Evolutionary conservation across 192 early-diverging fungal species (phyloP), one percentile per base, ranked within the genome.

Genomic region (Podila clonocystis): DNA sequence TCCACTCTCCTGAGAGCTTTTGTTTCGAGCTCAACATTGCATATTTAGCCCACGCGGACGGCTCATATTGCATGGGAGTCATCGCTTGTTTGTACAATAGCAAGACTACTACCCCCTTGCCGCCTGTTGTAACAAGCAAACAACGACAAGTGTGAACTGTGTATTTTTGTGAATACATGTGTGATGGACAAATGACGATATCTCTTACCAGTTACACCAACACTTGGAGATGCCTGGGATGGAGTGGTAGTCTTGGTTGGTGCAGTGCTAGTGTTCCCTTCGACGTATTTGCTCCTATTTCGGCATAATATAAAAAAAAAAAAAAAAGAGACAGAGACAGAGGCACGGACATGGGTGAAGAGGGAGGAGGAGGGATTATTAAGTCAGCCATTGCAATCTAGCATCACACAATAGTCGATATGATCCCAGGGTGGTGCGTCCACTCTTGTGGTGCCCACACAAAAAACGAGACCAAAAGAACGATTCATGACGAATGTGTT

Each of bases 221-320:
- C 50, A 26, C 41, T 20, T 24, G 24, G 38, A 41, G 48, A n/a
- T 59, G 29, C 45, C 8, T 52, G n/a, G 9, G 68, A 49, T 50
- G 26, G 50, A 29, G 20, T 58, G 2, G 68, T 22, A 11, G 49
- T 49, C 41, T 77, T 76, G 17, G 58, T n/a, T 50, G 50, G 57
- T 22, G 50, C 49, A 52, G 58, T 33, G 11, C 22, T 68, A 34
- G 65, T 62, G 31, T 62, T 68, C 11, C 49, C 65, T 26, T 73
- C 77, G 22, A 80, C 61, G 36, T 80, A 80, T 67, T 80, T 80
- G 70, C 77, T 73, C 70, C 77, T 80, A 64, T 61, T 63, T 12
- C 41, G 4, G n/a, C n/a, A n/a, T n/a, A n/a, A n/a, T n/a, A n/a
- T n/a, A n/a, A n/a, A n/a, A n/a, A n/a, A n/a, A n/a, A n/a, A n/a